Conservation (phyloP, 768 basidiomycete genomes). For the Auriscalpium microsporum region DNA sequence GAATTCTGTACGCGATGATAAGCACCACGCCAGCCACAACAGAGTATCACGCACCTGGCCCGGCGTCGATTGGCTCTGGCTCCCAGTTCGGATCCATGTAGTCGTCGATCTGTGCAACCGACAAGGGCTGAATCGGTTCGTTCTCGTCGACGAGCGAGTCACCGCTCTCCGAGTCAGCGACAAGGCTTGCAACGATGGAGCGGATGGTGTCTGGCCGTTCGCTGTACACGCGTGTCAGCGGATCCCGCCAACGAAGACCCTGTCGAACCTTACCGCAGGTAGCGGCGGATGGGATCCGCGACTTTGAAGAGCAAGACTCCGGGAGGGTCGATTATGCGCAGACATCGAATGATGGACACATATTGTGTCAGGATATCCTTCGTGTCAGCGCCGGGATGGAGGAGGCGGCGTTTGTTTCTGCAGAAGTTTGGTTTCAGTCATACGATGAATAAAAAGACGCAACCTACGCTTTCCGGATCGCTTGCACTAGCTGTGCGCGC, state of each 20-base stretch:
- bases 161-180: constrained; percentile 75
- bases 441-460: neutral
- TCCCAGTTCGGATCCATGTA: constrained; percentile 91
- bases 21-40: neutral
- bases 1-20: constrained; percentile 54
- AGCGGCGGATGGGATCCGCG: constrained; percentile 84
- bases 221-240: constrained; percentile 27
- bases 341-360: constrained; percentile 83
- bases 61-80: constrained; percentile 94
- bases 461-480: constrained; percentile 71
- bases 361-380: constrained; percentile 85
- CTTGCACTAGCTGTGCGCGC: constrained; percentile 63
- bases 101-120: constrained; percentile 73
- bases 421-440: neutral
- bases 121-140: constrained; percentile 69
- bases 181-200: constrained; percentile 84
- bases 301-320: constrained; percentile 92
- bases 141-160: constrained; percentile 81
- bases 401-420: constrained; percentile 79
- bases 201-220: constrained; percentile 89
- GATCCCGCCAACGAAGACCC: too few species aligned
- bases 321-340: constrained; percentile 85
- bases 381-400: constrained; percentile 95
- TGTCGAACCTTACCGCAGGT: constrained; percentile 54
- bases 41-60: constrained; percentile 53